Conservation (phyloP, 805 yeast genomes). For the Starmera amethionina region DNA sequence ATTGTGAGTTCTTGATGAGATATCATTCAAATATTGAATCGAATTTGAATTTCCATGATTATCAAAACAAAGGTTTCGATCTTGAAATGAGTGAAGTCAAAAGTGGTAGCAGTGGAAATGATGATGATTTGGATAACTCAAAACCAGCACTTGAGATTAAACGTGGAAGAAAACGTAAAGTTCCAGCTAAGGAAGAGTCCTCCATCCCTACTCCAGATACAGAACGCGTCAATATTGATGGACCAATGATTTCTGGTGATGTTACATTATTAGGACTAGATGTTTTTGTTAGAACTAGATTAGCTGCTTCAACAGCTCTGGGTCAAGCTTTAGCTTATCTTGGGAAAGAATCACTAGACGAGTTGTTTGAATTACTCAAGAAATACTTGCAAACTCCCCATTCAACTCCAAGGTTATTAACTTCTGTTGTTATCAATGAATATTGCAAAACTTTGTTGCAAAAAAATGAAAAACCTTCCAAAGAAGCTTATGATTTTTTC, state of each 20-base stretch:
- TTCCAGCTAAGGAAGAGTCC: slow-evolving; percentile 15
- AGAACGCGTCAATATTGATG: slow-evolving; percentile 76
- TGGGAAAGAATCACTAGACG: slow-evolving; percentile 26
- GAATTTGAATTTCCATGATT: slow-evolving; percentile 1
- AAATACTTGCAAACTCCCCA: slow-evolving; percentile 14
- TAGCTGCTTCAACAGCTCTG: slow-evolving; percentile 64
- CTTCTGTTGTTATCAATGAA: slow-evolving; percentile 64
- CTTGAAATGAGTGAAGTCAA: slow-evolving; percentile 9
- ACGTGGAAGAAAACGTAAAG: slow-evolving; percentile 41
- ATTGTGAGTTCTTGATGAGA: slow-evolving; percentile 57
- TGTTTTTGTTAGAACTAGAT: slow-evolving; percentile 62
- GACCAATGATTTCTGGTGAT: slow-evolving; percentile 88
- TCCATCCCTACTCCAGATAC: slow-evolving; percentile 45
- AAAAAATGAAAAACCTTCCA: slow-evolving; percentile 14
- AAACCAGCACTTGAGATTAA: slow-evolving; percentile 7
- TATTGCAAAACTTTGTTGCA: slow-evolving; percentile 31
- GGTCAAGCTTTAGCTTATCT: slow-evolving; percentile 56
- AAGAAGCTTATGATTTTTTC: slow-evolving; percentile 16
- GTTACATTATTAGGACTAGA: slow-evolving; percentile 75
- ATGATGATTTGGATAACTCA: slow-evolving; percentile 12
- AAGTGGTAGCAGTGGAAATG: slow-evolving; percentile 9
- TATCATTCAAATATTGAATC: slow-evolving; percentile 52
- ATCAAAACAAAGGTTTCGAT: neutral
- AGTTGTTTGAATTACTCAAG: slow-evolving; percentile 27
- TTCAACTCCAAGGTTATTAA: slow-evolving; percentile 70